Base-by-base conservation (phyloP, 495 filamentous ascomycete species). In the Penicillium tannophilum region DNA sequence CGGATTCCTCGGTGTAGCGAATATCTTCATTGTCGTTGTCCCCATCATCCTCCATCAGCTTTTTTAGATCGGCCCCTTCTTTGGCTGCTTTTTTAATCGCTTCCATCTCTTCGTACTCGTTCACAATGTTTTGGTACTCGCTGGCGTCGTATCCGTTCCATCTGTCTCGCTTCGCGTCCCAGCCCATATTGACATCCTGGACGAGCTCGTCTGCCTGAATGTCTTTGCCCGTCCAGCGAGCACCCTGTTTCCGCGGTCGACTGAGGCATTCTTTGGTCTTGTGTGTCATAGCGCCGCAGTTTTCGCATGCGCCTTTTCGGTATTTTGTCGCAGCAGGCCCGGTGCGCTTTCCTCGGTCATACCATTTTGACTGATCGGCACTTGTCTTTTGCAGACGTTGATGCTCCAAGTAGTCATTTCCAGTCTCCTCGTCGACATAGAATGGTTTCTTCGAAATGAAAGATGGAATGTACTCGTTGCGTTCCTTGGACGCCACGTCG, bases 401-500 rank as follows among this genome's bases (percentile, higher is more conserved):
- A 84, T 98, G 94, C 75, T 97, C 91, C 49, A 98, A 91, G 66
- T 97, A 98, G 64, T 98, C 94, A 59, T 83, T 86, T 54, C 88
- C 79, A 52, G 89, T 85, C 47, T 92, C 88, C 59, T 95, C 89
- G 70, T 88, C 87, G 68, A 94, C 83, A 78, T 98, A 98, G 77
- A 98, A 98, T 19, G 94, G 94, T 61, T 96, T 94, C 73, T 96
- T 96, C 64, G 92, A 90, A 81, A 98, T 98, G 82, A 96, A 98
- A 51, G 91, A 84, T 10, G 94, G 94, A 72, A 98, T 98, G 82
- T 98, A 98, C 76, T 97, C 93, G 84, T 98, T 98, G 72, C 88
- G 88, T 73, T 91, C 88, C 66, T 92, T 92, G 16, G 76, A 70
- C 63, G 77, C 75, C 63, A 78, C 76, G 57, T 80, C 77, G 55